Conservation (phyloP, 305 asterid species). For the Solanum hybrid region DNA sequence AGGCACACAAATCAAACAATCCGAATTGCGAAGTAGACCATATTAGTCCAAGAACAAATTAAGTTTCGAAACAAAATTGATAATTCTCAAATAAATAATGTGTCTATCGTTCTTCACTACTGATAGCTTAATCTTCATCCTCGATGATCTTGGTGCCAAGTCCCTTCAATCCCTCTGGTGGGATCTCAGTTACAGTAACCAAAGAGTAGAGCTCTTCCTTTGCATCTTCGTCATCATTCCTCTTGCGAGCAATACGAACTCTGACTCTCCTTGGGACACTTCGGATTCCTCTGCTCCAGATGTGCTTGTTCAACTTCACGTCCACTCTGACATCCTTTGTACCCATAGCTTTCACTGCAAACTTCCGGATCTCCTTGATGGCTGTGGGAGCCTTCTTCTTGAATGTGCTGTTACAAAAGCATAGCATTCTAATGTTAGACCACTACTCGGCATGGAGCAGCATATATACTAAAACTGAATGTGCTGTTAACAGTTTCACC, state of each 20-base stretch:
- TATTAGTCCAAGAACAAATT: not conserved
- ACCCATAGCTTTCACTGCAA: slow-evolving; percentile 17
- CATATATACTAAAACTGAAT: not conserved
- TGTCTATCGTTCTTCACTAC: not conserved
- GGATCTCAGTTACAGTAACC: slow-evolving; percentile 13
- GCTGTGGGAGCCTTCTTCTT: slow-evolving; percentile 21
- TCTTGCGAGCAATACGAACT: slow-evolving; percentile 9
- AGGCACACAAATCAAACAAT: not conserved
- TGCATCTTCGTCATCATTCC: slow-evolving; percentile 14
- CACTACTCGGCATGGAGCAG: not conserved
- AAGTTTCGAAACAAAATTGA: not conserved
- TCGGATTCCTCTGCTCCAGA: slow-evolving; percentile 12
- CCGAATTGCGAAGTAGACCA: not conserved
- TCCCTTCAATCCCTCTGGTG: slow-evolving; percentile 10
- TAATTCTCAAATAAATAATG: not conserved
- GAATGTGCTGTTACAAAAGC: slow-evolving; percentile 12
- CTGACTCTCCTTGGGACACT: slow-evolving; percentile 13
- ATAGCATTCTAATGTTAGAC: not conserved
- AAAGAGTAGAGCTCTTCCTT: slow-evolving; percentile 11
- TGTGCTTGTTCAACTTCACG: slow-evolving; percentile 12
- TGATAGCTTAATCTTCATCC: slow-evolving; percentile 3
- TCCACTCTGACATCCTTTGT: slow-evolving; percentile 13
- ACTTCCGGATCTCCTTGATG: slow-evolving; percentile 17
- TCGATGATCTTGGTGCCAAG: slow-evolving; percentile 9
- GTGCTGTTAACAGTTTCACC: not conserved